phyloP scores from a whole-genome alignment of 2,329 filamentous ascomycete genomes.

The Fusarium decemcellulare region DNA sequence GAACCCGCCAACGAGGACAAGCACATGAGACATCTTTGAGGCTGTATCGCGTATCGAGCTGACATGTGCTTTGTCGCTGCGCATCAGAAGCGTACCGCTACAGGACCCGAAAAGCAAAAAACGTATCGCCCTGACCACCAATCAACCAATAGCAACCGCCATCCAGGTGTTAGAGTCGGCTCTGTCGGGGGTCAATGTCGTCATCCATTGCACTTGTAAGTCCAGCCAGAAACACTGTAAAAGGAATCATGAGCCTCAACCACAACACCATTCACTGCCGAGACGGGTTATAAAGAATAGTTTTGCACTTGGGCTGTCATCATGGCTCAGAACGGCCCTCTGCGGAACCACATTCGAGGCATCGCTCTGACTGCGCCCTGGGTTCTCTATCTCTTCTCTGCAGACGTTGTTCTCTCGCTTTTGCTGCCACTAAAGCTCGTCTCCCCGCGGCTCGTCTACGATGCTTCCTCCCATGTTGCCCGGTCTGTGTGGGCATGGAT shows the following conservation, averaged over 20 bases:
- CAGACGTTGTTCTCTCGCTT: slow-evolving; percentile 65
- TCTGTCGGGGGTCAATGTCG: slow-evolving; percentile 24
- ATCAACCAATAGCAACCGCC: background rate
- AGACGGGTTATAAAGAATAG: background rate
- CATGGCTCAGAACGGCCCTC: slow-evolving; percentile 32
- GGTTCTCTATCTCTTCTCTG: slow-evolving; percentile 65
- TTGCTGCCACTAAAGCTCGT: slow-evolving; percentile 63
- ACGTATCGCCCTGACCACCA: background rate
- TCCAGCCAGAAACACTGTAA: background rate
- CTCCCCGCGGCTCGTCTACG: slow-evolving; percentile 65
- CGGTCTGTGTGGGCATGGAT: slow-evolving; percentile 70
- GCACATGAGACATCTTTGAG: slow-evolving; percentile 1
- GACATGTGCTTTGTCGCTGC: slow-evolving; percentile 7
- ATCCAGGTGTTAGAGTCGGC: background rate
- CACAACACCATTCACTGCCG: background rate
- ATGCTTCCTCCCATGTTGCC: slow-evolving; percentile 68
- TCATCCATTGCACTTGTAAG: slow-evolving; percentile 22
- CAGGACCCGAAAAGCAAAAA: background rate
- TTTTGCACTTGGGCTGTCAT: background rate
- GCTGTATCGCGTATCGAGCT: background rate
- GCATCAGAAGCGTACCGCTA: background rate
- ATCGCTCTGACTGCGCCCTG: slow-evolving; percentile 63
- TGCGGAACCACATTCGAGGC: slow-evolving; percentile 59
- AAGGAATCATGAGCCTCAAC: background rate
- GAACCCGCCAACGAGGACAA: background rate